phyloP scores from a whole-genome alignment of 2,329 filamentous ascomycete genomes.

The Colletotrichum sp. region DNA sequence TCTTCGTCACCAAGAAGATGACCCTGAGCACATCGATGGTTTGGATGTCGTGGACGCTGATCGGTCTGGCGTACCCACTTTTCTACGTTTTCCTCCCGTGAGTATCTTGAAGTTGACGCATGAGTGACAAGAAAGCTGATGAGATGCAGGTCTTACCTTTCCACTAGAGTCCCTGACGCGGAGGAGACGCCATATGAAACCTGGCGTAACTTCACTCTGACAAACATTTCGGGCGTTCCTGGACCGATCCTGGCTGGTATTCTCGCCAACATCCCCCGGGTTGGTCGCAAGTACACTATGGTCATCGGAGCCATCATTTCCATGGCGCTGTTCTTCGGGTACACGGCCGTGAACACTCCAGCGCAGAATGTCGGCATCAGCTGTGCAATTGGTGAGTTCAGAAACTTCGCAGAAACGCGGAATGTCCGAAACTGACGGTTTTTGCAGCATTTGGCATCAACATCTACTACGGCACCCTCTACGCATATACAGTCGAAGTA shows the following conservation, averaged over 20 bases:
- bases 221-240: conserved; percentile 69
- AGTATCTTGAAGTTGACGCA: conserved; percentile 18
- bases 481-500: conserved; percentile 67
- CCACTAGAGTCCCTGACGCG: neutral
- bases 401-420: neutral
- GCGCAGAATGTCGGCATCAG: conserved; percentile 70
- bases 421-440: neutral
- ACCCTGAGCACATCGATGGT: conserved; percentile 66
- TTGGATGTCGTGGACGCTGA: conserved; percentile 72
- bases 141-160: conserved; percentile 2
- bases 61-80: conserved; percentile 75
- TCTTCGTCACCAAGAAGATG: conserved; percentile 67
- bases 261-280: conserved; percentile 62
- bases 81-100: conserved; percentile 76
- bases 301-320: conserved; percentile 68
- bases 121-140: neutral
- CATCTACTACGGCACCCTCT: conserved; percentile 73
- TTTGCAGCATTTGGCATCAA: conserved; percentile 67
- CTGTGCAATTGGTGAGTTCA: conserved; percentile 51
- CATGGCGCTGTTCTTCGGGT: conserved; percentile 76
- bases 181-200: conserved; percentile 41
- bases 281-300: conserved; percentile 70
- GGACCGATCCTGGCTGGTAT: conserved; percentile 72
- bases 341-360: conserved; percentile 68
- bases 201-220: conserved; percentile 76